Evolutionary conservation across 129 eudicot species (phyloP), one percentile per base, ranked within the genome.

Genomic region (Logfia minima): DNA sequence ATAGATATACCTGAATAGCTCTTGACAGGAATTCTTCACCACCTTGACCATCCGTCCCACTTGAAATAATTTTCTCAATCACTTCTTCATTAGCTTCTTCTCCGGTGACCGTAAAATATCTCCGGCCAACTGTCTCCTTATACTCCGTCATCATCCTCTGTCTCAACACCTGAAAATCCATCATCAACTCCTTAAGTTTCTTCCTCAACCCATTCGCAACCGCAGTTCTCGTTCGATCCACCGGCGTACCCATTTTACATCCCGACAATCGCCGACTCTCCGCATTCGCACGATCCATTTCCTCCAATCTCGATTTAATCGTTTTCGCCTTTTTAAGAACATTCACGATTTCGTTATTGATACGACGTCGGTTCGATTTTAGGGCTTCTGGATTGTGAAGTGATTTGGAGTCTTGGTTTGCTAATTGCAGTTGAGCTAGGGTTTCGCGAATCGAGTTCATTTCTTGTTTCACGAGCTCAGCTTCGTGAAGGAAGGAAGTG

Each of bases 121-220:
- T 83, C 61, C 98, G 82, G 29, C 97, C 98, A 3, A 93, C 85
- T 0, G 87, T 91, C 39, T 93, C 97, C 85, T 91, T 93, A 65
- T 93, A 91, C 88, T 91, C 97, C 0, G 78, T 64, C 98, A 90
- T 89, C 93, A 90, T 87, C 86, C 82, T 84, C 85, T 91, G 93
- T 65, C 97, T 84, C 84, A 94, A 79, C 68, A 67, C 83, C 77
- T 94, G 98, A 80, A 94, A 94, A 8, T 89, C 97, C 96, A 94
- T 86, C 98, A 94, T 94, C 81, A 90, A 71, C 72, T 91, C 96
- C 81, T 89, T 93, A 7, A 93, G 82, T 79, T 91, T 91, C 90
- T 84, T 91, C 91, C 98, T 87, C 76, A 93, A 75, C 69, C 97
- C 98, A 73, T 93, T 93, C 0, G 96, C 89, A n/a, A 93, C 97